Evolutionary conservation across 2,329 filamentous ascomycete genomes (phyloP).

Genomic region (Pseudogymnoascus sp.): DNA sequence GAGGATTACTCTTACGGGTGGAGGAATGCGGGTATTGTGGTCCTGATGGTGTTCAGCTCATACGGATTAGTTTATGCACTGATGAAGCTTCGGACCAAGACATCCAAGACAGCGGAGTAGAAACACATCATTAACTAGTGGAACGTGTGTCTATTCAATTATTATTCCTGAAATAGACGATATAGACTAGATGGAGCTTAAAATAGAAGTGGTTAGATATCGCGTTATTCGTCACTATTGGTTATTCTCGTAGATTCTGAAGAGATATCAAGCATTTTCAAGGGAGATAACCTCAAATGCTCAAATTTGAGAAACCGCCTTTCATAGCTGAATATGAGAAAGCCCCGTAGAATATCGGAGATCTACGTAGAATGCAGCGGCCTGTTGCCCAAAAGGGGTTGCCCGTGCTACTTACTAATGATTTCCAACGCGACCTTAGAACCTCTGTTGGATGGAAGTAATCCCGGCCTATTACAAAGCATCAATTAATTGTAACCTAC

Average conservation of each 20-base stretch:
- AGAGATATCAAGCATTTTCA: neutral
- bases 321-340: neutral
- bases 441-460: neutral
- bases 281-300: neutral
- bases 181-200: neutral
- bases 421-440: neutral
- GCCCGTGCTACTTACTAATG: neutral
- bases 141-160: neutral
- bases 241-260: neutral
- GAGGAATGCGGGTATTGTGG: constrained; percentile 50
- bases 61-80: constrained; percentile 38
- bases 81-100: constrained; percentile 42
- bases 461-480: neutral
- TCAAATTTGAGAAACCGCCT: neutral
- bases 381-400: neutral
- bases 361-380: neutral
- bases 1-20: constrained; percentile 55
- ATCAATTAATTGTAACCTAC: neutral
- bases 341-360: neutral
- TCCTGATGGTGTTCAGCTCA: constrained; percentile 34
- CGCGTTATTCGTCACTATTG: neutral
- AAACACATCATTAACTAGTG: neutral
- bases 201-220: neutral
- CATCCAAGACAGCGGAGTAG: constrained; percentile 34
- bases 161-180: neutral